Evolutionary conservation across 2,329 filamentous ascomycete genomes (phyloP), one percentile per base, ranked within the genome.

Genomic region (Neospermospora avenae): DNA sequence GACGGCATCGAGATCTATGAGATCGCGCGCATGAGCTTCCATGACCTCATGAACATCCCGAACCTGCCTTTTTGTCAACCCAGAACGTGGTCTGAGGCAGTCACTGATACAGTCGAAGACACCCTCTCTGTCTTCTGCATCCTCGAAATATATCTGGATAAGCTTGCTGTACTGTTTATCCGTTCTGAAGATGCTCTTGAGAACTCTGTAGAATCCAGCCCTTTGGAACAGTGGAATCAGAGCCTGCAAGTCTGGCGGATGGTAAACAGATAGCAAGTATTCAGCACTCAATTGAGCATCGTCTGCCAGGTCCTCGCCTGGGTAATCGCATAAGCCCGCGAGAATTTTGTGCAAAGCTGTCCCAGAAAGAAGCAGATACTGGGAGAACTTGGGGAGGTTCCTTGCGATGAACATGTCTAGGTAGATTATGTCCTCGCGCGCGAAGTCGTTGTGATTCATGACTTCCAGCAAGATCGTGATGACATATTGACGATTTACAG

Each of bases 321-420:
- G 92, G 67, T 92, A 96, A 62, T 87, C 84, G 77, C 95, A 99
- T 4, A 99, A 81, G 2, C 92, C 89, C 39, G 85, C 80, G 25
- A 99, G 80, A 10, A 97, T 87, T 61, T 86, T 87, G 61, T 92
- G 90, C 0, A 99, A 80, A 1, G 90, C 89, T 2, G 90, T 92
- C 18, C 93, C 95, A 0, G 93, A 90, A 49, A 99, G 84, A 11
- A 98, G 83, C 54, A 99, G 87, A 70, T 97, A 97, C 72, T 98
- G 93, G 0, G 93, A 92, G 70, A 96, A 99, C 73, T 99, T 99
- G 3, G 96, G 91, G 53, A 99, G 77, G 72, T 96, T 99, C 58
- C 95, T 86, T 18, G 95, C 93, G 71, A 99, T 89, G 71, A 99
- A 99, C 92, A 99, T 99, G 75, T 99, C 92, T 46, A 99, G 83